These are phyloP conservation scores for Cucurbita pepo DNA, from an alignment of 306 rosid genomes.

Conservation along the genomic window DNA sequence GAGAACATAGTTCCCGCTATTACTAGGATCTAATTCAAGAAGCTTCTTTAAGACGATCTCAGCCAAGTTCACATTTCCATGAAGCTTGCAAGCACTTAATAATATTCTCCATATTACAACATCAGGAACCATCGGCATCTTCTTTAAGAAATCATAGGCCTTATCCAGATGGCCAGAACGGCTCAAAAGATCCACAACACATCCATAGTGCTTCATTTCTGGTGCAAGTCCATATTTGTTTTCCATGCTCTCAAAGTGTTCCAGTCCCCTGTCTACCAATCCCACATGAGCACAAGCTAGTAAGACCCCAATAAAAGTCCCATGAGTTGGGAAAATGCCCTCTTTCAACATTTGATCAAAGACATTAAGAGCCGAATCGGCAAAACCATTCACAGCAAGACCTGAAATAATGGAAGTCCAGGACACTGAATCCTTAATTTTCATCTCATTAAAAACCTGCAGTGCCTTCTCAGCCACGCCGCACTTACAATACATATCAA, in stretches of 20 bases:
- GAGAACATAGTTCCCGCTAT: conserved; percentile 62
- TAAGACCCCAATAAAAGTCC: conserved; percentile 58
- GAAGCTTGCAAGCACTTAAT: conserved; percentile 64
- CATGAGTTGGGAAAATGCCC: conserved; percentile 47
- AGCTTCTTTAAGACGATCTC: conserved; percentile 62
- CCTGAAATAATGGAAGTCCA: conserved; percentile 69
- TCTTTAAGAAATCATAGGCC: conserved; percentile 49
- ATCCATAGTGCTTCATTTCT: conserved; percentile 69
- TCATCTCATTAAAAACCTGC: conserved; percentile 50
- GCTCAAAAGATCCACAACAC: conserved; percentile 71
- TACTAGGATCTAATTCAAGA: conserved; percentile 55
- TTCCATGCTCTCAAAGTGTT: conserved; percentile 58
- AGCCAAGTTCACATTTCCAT: conserved; percentile 54
- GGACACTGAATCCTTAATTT: conserved; percentile 44
- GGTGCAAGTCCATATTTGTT: conserved; percentile 45
- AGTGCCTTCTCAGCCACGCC: conserved; percentile 65
- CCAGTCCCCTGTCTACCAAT: conserved; percentile 59
- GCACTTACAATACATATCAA: conserved; percentile 82
- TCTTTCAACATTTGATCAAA: conserved; percentile 53
- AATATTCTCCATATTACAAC: conserved; percentile 67
- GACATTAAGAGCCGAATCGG: conserved; percentile 38
- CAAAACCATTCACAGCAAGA: conserved; percentile 76
- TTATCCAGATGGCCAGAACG: conserved; percentile 61
- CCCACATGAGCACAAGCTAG: conserved; percentile 79
- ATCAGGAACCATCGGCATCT: conserved; percentile 57